These are phyloP conservation scores for Wickerhamiella spandovensis DNA, from an alignment of 805 yeast species.

Conservation along the genomic window DNA sequence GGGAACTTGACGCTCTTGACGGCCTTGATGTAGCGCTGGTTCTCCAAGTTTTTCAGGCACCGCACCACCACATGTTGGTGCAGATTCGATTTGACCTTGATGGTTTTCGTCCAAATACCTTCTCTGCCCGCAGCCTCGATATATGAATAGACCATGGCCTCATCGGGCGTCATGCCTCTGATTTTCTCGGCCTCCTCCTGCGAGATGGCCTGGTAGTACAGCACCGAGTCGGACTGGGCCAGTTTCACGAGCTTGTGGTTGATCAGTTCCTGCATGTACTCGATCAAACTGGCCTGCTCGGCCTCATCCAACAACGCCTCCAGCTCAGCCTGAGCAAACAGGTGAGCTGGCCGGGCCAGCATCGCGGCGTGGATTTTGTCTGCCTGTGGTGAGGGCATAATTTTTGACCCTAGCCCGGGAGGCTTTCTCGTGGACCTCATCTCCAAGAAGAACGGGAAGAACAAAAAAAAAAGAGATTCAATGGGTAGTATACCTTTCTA, in stretches of 20 bases:
- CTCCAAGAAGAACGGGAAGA: too few relatives aligned
- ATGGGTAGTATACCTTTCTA: too few relatives aligned
- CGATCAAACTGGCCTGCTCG: conserved; percentile 32
- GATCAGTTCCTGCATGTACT: conserved; percentile 33
- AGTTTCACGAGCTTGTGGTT: conserved; percentile 53
- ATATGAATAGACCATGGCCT: conserved; percentile 78
- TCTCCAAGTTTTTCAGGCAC: conserved; percentile 68
- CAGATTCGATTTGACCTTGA: conserved; percentile 73
- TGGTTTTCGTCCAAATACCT: conserved; percentile 91
- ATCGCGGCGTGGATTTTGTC: conserved; percentile 47
- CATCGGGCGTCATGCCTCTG: conserved; percentile 70
- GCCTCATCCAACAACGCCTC: conserved; percentile 34
- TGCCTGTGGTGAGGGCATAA: conserved; percentile 27
- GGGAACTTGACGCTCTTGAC: conserved; percentile 85
- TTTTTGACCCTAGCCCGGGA: background rate
- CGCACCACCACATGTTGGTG: conserved; percentile 85
- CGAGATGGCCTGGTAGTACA: conserved; percentile 64
- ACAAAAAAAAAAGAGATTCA: too few relatives aligned
- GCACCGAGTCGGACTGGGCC: conserved; percentile 46
- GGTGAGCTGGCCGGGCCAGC: conserved; percentile 36
- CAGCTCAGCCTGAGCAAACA: conserved; percentile 60
- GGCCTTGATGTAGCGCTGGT: conserved; percentile 70
- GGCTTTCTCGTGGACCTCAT: too few relatives aligned
- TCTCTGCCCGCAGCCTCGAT: conserved; percentile 89
- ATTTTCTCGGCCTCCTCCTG: conserved; percentile 63